These are phyloP conservation scores for Myriosclerotinia scirpicola DNA, from an alignment of 2,329 filamentous ascomycete genomes.

Conservation along the genomic window DNA sequence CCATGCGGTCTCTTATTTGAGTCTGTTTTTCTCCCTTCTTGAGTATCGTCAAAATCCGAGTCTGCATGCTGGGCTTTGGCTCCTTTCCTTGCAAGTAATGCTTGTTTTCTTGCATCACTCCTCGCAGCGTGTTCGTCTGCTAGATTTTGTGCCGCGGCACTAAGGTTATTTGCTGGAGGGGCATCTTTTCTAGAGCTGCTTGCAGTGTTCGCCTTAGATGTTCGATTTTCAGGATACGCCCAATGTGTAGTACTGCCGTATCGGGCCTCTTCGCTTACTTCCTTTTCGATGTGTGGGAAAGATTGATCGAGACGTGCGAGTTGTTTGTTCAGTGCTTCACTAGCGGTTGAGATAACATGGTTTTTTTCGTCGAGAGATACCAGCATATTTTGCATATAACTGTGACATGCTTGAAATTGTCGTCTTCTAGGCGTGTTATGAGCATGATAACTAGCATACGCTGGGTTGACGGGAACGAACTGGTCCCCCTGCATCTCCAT, in stretches of 20 bases:
- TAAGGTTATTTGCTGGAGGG: slow-evolving; percentile 67
- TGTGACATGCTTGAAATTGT: slow-evolving; percentile 74
- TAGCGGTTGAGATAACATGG: slow-evolving; percentile 90
- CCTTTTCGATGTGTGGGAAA: slow-evolving; percentile 80
- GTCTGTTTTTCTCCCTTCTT: slow-evolving; percentile 44
- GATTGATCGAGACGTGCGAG: slow-evolving; percentile 81
- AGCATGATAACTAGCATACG: slow-evolving; percentile 51
- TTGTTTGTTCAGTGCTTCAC: slow-evolving; percentile 83
- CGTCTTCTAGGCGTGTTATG: slow-evolving; percentile 66
- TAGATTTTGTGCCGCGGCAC: slow-evolving; percentile 70
- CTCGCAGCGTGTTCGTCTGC: slow-evolving; percentile 82
- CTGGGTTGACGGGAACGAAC: slow-evolving; percentile 39
- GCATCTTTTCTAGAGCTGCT: slow-evolving; percentile 78
- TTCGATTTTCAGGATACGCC: slow-evolving; percentile 88
- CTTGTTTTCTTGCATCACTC: slow-evolving; percentile 82
- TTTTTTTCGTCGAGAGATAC: slow-evolving; percentile 96
- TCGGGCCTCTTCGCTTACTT: slow-evolving; percentile 93
- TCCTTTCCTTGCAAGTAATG: slow-evolving; percentile 68
- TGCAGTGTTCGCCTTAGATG: slow-evolving; percentile 59
- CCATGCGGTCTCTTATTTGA: slow-evolving; percentile 60
- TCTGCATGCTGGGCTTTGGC: slow-evolving; percentile 60
- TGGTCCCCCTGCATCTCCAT: slow-evolving; percentile 20
- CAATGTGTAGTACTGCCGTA: slow-evolving; percentile 90
- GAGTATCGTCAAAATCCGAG: slow-evolving; percentile 75
- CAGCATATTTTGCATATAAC: slow-evolving; percentile 80